Base-by-base conservation (phyloP, 2,329 filamentous ascomycete species). In the Leptodontidium sp. region DNA sequence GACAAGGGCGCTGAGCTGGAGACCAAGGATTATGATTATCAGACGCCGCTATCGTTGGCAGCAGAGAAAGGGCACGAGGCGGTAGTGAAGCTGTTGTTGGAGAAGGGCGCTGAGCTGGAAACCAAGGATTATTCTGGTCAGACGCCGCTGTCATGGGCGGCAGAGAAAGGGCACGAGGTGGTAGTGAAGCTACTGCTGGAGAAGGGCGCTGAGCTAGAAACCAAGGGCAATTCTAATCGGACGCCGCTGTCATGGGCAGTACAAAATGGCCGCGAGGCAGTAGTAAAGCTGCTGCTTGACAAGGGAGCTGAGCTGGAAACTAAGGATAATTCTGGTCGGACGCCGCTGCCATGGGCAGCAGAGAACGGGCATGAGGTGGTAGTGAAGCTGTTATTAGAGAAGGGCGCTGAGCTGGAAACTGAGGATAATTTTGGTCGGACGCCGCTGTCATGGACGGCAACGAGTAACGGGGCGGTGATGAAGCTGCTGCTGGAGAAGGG, bases 41-140 rank as follows among this genome's bases (percentile, higher is more conserved):
- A 35, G 53, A 58, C 53, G 26, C 53, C 53, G 53, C 26, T 58
- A 15, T 58, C 7, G 14, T 58, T 6, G 53, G 53, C 53, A 26
- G 53, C 53, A 12, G 14, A 4, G 53, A 58, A 11, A 4, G 53
- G 53, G 53, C 53, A 58, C 17, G 26, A 58, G 53, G 53, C 53
- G 6, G 26, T 58, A 11, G 53, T 58, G 4, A 24, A 26, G 53
- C 12, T 58, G 12, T 12, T 58, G 2, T 24, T 58, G 5, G n/a
- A 35, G 26, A 26, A 58, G 9, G 35, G 26, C 53, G 53, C 5
- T 24, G 29, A 58, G 21, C 21, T 21, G 1, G 21, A 21, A 21
- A 21, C 21, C 21, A 21, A 21, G 21, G 21, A 21, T 21, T 17
- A 9, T 57, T 24, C 5, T 35, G 35, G 35, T 14, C 5, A 58